Evolutionary conservation across 2,329 filamentous ascomycete genomes (phyloP).

Genomic region (Clarireedia paspali): DNA sequence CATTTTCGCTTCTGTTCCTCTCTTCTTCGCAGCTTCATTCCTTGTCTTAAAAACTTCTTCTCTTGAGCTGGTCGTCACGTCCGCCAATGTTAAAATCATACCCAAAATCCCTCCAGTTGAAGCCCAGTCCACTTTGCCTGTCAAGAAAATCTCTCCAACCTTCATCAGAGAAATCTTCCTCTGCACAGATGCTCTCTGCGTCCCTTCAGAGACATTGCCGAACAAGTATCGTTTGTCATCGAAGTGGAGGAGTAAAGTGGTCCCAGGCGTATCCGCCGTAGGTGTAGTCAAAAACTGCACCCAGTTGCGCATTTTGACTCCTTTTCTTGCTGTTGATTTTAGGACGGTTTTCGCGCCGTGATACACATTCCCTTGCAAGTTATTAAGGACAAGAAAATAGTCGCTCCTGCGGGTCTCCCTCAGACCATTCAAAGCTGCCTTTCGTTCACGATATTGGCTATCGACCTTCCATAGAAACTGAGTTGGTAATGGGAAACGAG

Average conservation of each 20-base stretch:
- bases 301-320: conserved; percentile 58
- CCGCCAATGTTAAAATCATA: conserved; percentile 76
- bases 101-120: conserved; percentile 78
- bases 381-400: neutral
- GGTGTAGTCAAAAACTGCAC: conserved; percentile 74
- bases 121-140: conserved; percentile 68
- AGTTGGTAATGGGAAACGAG: neutral
- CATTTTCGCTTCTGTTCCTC: conserved; percentile 17
- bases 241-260: conserved; percentile 69
- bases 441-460: neutral
- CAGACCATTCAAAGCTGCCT: neutral
- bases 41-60: conserved; percentile 28
- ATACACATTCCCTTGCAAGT: conserved; percentile 1
- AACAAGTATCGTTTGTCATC: conserved; percentile 79
- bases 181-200: conserved; percentile 60
- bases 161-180: conserved; percentile 57
- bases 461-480: neutral
- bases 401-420: neutral
- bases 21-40: conserved; percentile 16
- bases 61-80: conserved; percentile 45
- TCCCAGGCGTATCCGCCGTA: conserved; percentile 81
- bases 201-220: conserved; percentile 75
- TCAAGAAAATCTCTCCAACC: conserved; percentile 73
- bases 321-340: neutral
- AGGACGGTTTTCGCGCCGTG: neutral